Evolutionary conservation across 2,329 filamentous ascomycete genomes (phyloP), one percentile per base, ranked within the genome.

Genomic region (Penicillium sp.): DNA sequence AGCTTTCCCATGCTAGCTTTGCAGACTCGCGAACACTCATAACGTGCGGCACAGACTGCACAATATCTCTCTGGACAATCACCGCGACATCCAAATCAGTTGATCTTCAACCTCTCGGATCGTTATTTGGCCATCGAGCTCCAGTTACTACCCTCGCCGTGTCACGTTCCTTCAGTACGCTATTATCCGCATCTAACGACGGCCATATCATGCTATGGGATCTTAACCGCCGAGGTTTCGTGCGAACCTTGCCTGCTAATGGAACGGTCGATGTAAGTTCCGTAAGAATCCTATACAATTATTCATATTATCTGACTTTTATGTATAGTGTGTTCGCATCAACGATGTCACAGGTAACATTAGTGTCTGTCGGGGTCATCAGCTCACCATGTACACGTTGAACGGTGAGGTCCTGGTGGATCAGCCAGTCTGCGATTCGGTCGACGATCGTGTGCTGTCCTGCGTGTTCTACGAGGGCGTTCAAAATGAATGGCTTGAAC

Each of bases 401-500:
- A 99, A 99, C 64, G 94, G 94, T 3, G 85, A 89, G 6, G 73
- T 92, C 1, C 79, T 99, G 2, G 79, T 97, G 0, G 87, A 94
- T 53, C 91, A 96, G 71, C 88, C 89, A 31, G 84, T 96, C 0
- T 94, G 91, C 64, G 82, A 85, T 16, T 75, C 79, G 4, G 78
- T 82, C 9, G 90, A 93, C 21, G 93, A 97, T 67, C 86, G 83
- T 29, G 86, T 97, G 2, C 81, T 90, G 45, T 87, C 88, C 1
- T 94, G 92, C 60, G 90, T 92, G 2, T 96, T 96, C 72, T 97
- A 97, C 74, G 92, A 97, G 71, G 93, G 93, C 0, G 83, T 87
- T 0, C 89, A 88, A 2, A 94, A 92, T 64, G 94, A 97, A 74
- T 97, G 92, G 91, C 80, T 96, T 3, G 91, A 95, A 74, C 87